Base-by-base conservation (phyloP, 441 rosid species). In the Caryocar brasiliense region DNA sequence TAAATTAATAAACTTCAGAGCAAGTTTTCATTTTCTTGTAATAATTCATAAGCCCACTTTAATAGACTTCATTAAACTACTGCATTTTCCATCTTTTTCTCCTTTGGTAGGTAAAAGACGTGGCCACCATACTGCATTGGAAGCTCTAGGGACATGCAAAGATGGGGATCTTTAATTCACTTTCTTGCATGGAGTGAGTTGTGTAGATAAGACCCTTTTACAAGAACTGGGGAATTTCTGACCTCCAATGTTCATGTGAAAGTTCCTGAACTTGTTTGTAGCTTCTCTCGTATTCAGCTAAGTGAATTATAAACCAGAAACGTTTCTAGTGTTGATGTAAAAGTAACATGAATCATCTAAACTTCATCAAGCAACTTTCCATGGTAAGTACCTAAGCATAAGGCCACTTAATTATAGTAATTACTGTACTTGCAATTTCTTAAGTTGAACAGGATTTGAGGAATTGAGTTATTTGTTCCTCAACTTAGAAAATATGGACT, bases 71-170 rank as follows among this genome's bases (percentile, higher is more conserved):
- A 66, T 74, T 74, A 71, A n/a, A 71, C 54, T 62, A 46, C 61
- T 55, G 63, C 62, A 51, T 28, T 74, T 47, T 64, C 25, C 10
- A 36, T 23, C 21, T 70, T 43, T 58, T 21, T 39, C 29, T 53
- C 35, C 21, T 61, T 64, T 71, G 61, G 62, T 76, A 78, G 83
- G 82, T 78, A 54, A 83, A 74, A 74, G 91, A 80, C 78, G 86
- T 80, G 72, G 85, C 82, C 67, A 74, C 86, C 51, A 74, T 78
- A 44, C 83, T 78, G 33, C 91, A 83, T 72, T 83, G 86, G 86
- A 80, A 80, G 86, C 84, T 83, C 66, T 70, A 75, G 70, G 64
- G 66, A 62, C 64, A 47, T 53, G 62, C 68, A 56, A 47, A 67
- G 65, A 62, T 51, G 68, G 62, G 70, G 61, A 19, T 18, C 54